Evolutionary conservation across 2,329 filamentous ascomycete genomes (phyloP).

Genomic region (Colletotrichum musae): DNA sequence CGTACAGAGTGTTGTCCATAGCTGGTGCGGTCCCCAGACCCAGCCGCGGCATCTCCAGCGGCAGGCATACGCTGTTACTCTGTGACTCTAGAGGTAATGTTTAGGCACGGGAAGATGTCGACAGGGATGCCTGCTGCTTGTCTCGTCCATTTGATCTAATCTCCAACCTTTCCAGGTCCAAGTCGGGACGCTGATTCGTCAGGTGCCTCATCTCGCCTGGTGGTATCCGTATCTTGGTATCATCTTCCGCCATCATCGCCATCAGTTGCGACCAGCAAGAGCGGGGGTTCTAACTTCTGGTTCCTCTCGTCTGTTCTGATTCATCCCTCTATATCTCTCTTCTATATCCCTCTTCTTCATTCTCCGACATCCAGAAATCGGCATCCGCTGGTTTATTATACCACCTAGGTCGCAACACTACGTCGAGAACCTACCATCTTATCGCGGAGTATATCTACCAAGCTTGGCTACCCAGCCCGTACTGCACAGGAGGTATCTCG

Average conservation of each 20-base stretch:
- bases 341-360: too few species aligned
- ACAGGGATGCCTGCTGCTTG: too few species aligned
- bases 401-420: too few species aligned
- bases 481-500: too few species aligned
- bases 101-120: too few species aligned
- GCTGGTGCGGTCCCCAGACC: background rate
- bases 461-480: too few species aligned
- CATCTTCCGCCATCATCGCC: conserved; percentile 37
- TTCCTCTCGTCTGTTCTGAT: background rate
- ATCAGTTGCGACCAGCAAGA: conserved; percentile 17
- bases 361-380: too few species aligned
- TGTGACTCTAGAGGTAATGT: too few species aligned
- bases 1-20: background rate
- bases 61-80: too few species aligned
- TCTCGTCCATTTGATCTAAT: conserved; percentile 34
- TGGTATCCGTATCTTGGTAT: conserved; percentile 36
- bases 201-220: conserved; percentile 30
- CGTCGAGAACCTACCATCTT: background rate
- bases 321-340: too few species aligned
- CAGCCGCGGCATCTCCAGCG: too few species aligned
- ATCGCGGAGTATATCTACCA: background rate
- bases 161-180: conserved; percentile 33
- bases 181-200: conserved; percentile 34
- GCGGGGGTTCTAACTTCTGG: background rate
- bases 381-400: too few species aligned